phyloP scores from a whole-genome alignment of 2,329 filamentous ascomycete species.

The Diplodia sapinea region DNA sequence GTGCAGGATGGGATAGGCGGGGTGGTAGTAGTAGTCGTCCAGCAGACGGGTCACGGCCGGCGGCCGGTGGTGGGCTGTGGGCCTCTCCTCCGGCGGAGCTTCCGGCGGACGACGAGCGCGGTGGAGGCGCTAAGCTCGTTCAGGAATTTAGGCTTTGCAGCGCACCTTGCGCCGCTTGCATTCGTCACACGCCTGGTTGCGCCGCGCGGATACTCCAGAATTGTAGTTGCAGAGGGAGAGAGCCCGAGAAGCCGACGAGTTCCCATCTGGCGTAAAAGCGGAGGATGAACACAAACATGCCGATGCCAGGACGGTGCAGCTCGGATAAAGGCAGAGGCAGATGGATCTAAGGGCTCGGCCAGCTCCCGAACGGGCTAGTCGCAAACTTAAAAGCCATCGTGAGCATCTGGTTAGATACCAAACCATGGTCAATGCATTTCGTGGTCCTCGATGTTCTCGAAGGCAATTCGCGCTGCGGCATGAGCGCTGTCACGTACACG shows the following conservation, averaged over 20 bases:
- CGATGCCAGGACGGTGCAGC: no score
- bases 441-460: no score
- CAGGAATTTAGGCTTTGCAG: conserved; percentile 38
- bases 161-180: conserved; percentile 22
- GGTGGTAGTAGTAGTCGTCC: conserved; percentile 57
- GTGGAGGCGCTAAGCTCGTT: conserved; percentile 5
- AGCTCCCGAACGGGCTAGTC: not conserved
- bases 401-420: no score
- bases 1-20: conserved; percentile 56
- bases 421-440: no score
- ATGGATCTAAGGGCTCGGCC: no score
- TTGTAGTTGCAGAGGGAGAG: not conserved
- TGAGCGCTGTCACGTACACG: no score
- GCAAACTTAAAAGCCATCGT: conserved; percentile 4
- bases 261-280: no score
- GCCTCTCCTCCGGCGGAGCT: not conserved
- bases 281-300: no score
- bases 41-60: conserved; percentile 32
- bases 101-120: not conserved
- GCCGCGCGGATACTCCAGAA: not conserved
- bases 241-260: no score
- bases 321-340: not conserved
- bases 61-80: not conserved
- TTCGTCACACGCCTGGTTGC: conserved; percentile 11
- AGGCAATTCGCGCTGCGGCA: no score